These are phyloP conservation scores for Teunomyces lycoperdinae DNA, from an alignment of 805 yeast species.

Conservation along the genomic window DNA sequence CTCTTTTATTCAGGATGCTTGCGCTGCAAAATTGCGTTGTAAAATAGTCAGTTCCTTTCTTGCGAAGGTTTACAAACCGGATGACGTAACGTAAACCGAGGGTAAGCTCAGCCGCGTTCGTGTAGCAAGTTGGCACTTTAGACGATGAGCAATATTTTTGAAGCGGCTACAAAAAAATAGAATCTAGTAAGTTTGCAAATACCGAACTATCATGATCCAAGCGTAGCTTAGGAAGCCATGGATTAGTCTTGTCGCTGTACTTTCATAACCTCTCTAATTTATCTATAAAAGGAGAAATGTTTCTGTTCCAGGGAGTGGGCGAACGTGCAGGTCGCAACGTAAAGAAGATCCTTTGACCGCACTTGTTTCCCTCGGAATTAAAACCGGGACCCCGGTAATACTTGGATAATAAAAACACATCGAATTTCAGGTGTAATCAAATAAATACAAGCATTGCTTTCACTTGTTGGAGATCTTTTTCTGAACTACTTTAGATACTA, in stretches of 20 bases:
- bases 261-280: background rate
- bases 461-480: background rate
- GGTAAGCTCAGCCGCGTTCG: conserved; percentile 2
- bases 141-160: background rate
- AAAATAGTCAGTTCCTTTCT: background rate
- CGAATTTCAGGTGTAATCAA: conserved; percentile 1
- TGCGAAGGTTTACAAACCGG: background rate
- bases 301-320: background rate
- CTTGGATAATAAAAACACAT: background rate
- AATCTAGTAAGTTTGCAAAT: background rate
- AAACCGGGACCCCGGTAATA: background rate
- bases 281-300: no score
- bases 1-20: background rate
- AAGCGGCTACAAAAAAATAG: background rate
- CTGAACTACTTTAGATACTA: background rate
- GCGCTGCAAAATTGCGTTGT: background rate
- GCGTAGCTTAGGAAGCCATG: background rate
- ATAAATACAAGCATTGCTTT: background rate
- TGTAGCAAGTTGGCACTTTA: background rate
- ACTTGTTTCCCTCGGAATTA: conserved; percentile 1
- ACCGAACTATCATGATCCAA: background rate
- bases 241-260: background rate
- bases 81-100: conserved; percentile 4
- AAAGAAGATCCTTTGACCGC: background rate
- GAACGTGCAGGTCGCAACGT: background rate